Evolutionary conservation across 1,284 basidiomycete genomes (phyloP).

Genomic region (Cryptococcus sp.): DNA sequence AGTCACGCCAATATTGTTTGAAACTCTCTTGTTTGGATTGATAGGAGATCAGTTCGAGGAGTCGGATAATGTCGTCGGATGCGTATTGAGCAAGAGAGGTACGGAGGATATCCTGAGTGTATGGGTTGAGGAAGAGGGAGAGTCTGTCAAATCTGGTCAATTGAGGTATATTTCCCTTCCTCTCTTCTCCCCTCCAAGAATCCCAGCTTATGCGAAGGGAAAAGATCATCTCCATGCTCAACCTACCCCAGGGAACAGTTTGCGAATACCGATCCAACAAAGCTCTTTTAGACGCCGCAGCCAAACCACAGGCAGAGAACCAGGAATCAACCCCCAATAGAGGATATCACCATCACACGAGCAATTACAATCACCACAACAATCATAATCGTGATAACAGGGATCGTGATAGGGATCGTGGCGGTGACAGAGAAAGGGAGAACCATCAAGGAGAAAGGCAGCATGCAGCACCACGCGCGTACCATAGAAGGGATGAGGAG

Average conservation of each 20-base stretch:
- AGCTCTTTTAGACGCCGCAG: slow-evolving; percentile 38
- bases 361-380: neutral
- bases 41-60: slow-evolving; percentile 50
- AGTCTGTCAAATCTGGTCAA: slow-evolving; percentile 37
- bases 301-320: slow-evolving; percentile 12
- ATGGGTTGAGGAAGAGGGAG: slow-evolving; percentile 49
- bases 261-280: slow-evolving; percentile 49
- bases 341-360: neutral
- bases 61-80: slow-evolving; percentile 46
- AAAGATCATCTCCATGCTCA: slow-evolving; percentile 42
- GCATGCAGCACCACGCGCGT: neutral
- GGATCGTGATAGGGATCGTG: neutral
- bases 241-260: slow-evolving; percentile 36
- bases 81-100: slow-evolving; percentile 46
- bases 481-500: neutral
- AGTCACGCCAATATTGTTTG: slow-evolving; percentile 43
- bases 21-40: slow-evolving; percentile 41
- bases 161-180: slow-evolving; percentile 36
- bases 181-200: neutral
- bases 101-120: slow-evolving; percentile 48
- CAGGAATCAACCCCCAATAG: neutral
- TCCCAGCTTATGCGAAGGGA: slow-evolving; percentile 25
- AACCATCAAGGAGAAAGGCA: neutral
- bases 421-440: neutral
- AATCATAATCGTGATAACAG: neutral